These are phyloP conservation scores for Exophiala sp. DNA, from an alignment of 2,329 filamentous ascomycete species.

Conservation along the genomic window DNA sequence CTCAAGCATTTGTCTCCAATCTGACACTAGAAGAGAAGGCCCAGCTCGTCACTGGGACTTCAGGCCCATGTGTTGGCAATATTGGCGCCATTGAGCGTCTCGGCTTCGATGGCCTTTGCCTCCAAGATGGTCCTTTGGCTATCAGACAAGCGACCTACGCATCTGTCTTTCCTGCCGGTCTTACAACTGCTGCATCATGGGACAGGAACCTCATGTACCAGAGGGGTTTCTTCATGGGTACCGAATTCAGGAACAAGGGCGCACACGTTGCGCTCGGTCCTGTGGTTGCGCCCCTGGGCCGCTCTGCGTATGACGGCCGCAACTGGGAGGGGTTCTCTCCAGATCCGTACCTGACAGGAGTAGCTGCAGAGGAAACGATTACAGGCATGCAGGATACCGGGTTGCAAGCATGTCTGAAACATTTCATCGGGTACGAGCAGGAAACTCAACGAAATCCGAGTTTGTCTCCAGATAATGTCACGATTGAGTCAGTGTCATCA, in stretches of 20 bases:
- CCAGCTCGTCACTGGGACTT: constrained; percentile 36
- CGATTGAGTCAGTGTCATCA: constrained; percentile 40
- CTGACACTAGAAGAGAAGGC: constrained; percentile 44
- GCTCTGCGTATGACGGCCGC: constrained; percentile 39
- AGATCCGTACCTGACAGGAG: constrained; percentile 48
- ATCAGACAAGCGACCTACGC: constrained; percentile 27
- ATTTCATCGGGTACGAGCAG: constrained; percentile 64
- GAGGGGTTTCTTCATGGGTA: constrained; percentile 34
- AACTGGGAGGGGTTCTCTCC: constrained; percentile 51
- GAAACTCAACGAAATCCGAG: constrained; percentile 41
- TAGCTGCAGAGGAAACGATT: constrained; percentile 43
- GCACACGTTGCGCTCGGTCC: constrained; percentile 43
- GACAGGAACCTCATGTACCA: constrained; percentile 36
- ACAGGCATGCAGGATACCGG: constrained; percentile 44
- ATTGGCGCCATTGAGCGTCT: constrained; percentile 34
- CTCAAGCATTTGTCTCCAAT: constrained; percentile 37
- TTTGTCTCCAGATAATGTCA: constrained; percentile 52
- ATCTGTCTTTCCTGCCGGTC: constrained; percentile 28
- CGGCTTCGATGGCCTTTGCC: constrained; percentile 34
- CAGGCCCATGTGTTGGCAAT: constrained; percentile 34
- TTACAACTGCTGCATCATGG: constrained; percentile 39
- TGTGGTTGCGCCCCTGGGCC: constrained; percentile 39
- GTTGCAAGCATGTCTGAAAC: constrained; percentile 42
- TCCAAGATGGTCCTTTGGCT: constrained; percentile 28
- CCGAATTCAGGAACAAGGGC: constrained; percentile 42